These are phyloP conservation scores for Aspergillus leporis DNA, from an alignment of 495 filamentous ascomycete genomes.

Conservation along the genomic window DNA sequence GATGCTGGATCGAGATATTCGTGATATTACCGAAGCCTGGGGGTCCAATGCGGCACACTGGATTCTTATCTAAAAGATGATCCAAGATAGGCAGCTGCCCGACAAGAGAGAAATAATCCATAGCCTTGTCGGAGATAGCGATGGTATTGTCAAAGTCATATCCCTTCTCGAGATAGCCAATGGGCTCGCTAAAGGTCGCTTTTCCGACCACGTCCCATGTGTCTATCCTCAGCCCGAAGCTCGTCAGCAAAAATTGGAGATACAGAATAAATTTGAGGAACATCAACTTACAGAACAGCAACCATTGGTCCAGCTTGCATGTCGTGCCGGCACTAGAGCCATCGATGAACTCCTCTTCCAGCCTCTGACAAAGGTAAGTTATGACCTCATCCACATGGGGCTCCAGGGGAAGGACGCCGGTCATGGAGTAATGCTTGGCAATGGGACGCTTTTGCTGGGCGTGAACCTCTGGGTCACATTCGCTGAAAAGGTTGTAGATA, in stretches of 20 bases:
- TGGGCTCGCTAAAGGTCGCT: constrained; percentile 35
- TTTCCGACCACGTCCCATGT: constrained; percentile 38
- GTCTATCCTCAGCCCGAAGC: constrained; percentile 16
- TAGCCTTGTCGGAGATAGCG: constrained; percentile 13
- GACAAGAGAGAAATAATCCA: constrained; percentile 29
- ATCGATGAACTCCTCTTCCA: constrained; percentile 35
- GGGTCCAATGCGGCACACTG: constrained; percentile 29
- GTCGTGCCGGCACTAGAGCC: constrained; percentile 16
- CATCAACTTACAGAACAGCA: constrained; percentile 25
- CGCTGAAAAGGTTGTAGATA: constrained; percentile 34
- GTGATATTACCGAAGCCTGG: constrained; percentile 24
- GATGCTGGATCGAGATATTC: constrained; percentile 27
- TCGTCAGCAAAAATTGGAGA: neutral
- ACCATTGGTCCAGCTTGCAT: constrained; percentile 35
- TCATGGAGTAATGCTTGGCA: constrained; percentile 36
- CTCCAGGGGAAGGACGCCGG: constrained; percentile 33
- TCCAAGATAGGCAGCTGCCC: constrained; percentile 68
- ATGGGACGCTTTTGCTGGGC: constrained; percentile 34
- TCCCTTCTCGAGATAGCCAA: constrained; percentile 40
- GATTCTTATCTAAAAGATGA: constrained; percentile 59
- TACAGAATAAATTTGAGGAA: neutral
- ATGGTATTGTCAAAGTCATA: constrained; percentile 31
- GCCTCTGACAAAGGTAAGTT: constrained; percentile 27
- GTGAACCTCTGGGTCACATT: constrained; percentile 30
- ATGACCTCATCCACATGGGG: constrained; percentile 34